Percentiles rank a stretch among this genome's conserved stretches.
phyloP scores from a whole-genome alignment of 805 yeast species.

The Teunomyces aglyptinius region DNA sequence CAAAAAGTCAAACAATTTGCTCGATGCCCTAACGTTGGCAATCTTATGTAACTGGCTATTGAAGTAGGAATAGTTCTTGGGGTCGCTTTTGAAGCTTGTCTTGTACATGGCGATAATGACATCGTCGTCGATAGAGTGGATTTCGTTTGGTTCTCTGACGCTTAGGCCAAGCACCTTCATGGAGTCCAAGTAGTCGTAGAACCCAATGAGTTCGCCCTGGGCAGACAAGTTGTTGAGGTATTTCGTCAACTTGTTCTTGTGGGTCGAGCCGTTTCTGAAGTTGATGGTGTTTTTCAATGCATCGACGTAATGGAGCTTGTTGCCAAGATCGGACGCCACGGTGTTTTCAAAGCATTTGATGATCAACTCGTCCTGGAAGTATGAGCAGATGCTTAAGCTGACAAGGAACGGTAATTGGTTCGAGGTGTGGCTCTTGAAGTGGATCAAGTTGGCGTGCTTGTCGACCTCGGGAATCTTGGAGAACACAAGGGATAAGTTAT shows the following conservation, averaged over 20 bases:
- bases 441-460: conserved; percentile 27
- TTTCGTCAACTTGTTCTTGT: conserved; percentile 21
- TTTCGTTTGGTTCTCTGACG: conserved; percentile 11
- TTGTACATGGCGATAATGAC: conserved; percentile 34
- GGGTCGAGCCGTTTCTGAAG: conserved; percentile 14
- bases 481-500: conserved; percentile 32
- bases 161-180: conserved; percentile 31
- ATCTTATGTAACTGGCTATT: conserved; percentile 28
- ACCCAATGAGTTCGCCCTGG: conserved; percentile 34
- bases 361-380: conserved; percentile 39
- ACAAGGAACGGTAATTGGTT: conserved; percentile 26
- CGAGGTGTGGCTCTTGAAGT: conserved; percentile 20
- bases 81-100: conserved; percentile 27
- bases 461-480: conserved; percentile 37
- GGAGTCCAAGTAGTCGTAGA: conserved; percentile 30
- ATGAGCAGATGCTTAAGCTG: conserved; percentile 28
- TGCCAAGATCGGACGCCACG: conserved; percentile 28
- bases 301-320: conserved; percentile 38
- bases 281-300: conserved; percentile 25
- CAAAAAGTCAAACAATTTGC: conserved; percentile 20
- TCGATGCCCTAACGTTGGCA: conserved; percentile 24
- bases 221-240: conserved; percentile 26
- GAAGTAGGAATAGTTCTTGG: conserved; percentile 37
- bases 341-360: conserved; percentile 41
- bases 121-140: conserved; percentile 29